Evolutionary conservation across 306 rosid genomes (phyloP), one percentile per base, ranked within the genome.

Genomic region (Rubus idaeus): DNA sequence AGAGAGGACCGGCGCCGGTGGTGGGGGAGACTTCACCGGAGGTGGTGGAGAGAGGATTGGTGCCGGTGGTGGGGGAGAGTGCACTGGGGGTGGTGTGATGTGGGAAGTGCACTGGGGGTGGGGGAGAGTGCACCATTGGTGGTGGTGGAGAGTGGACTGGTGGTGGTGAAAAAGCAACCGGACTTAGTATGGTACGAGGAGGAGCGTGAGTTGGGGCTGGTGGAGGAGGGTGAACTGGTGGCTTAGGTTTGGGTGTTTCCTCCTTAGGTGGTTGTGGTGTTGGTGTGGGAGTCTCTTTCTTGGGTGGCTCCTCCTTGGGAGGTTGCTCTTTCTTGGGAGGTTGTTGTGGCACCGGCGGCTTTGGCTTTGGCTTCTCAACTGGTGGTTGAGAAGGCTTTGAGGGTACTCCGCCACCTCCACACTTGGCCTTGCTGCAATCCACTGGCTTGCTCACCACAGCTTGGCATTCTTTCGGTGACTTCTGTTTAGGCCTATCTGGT

Each of bases 401-500:
- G 1, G 81, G 74, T 4, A 49, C 1, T 2, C 87, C 20, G 16
- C 75, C 75, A 16, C 70, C 83, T 14, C 88, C 84, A 75, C 98
- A 94, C 55, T 73, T 78, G 5, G 79, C 70, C 87, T 90, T 90
- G 78, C 88, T 72, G 40, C 98, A 94, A 74, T 94, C 92, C 21
- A 90, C 81, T 0, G 91, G 91, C 41, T 83, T 89, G 76, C 79
- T 85, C 18, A 86, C 91, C 30, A 89, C 88, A 0, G 20, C 69
- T 30, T 76, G 70, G 49, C 98, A 94, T 39, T n/a, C 58, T 0
- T 60, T 74, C 2, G 71, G 3, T 0, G 12, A 12, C 79, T 80
- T 95, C 58, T 95, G 98, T 13, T 81, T 84, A 2, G 97, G 88
- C 72, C 90, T 88, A 3, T 74, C 82, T 0, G 92, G 92, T 35